Evolutionary conservation across 148 eudicot genomes (phyloP), one percentile per base, ranked within the genome.

Genomic region (Hydrangea macrophylla): DNA sequence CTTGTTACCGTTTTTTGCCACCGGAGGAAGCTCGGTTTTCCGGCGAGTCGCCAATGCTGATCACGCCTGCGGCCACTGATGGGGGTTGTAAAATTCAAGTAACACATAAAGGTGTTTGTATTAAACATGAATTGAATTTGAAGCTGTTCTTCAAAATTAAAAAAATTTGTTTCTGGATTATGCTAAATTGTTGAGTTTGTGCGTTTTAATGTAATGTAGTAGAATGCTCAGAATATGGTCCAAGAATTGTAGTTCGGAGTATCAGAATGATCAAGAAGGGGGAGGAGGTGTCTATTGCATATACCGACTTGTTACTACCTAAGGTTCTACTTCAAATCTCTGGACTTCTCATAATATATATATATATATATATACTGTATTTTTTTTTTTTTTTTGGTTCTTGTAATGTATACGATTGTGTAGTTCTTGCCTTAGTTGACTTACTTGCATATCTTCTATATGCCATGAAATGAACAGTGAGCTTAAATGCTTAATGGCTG

Each of bases 291-390:
- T 79, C 86, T 11, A 72, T 85, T 68, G 74, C 92, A 2, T 90
- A 87, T 79, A 90, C 81, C 9, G 92, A 90, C 65, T 74, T 87
- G 72, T 69, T 87, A 77, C 88, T 81, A 80, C 90, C 92, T 4
- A 87, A 77, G 90, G 96, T n/a, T 86, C 72, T 15, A 11, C 17
- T 64, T 48, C 10, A 13, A 2, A 26, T 18, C 3, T 7, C 0
- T 32, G 30, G 13, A 36, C 10, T 26, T 55, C 33, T 15, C 10
- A 44, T 69, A 63, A 26, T 27, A n/a, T n/a, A n/a, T n/a, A n/a
- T n/a, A n/a, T n/a, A n/a, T n/a, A n/a, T n/a, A n/a, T n/a, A n/a
- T n/a, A n/a, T n/a, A n/a, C n/a, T n/a, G n/a, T n/a, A n/a, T n/a
- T n/a, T n/a, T n/a, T n/a, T 55, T 60, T 50, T 8, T 20, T 35